Conservation (phyloP, 495 filamentous ascomycete species). For the Parachaetomium inaequale region DNA sequence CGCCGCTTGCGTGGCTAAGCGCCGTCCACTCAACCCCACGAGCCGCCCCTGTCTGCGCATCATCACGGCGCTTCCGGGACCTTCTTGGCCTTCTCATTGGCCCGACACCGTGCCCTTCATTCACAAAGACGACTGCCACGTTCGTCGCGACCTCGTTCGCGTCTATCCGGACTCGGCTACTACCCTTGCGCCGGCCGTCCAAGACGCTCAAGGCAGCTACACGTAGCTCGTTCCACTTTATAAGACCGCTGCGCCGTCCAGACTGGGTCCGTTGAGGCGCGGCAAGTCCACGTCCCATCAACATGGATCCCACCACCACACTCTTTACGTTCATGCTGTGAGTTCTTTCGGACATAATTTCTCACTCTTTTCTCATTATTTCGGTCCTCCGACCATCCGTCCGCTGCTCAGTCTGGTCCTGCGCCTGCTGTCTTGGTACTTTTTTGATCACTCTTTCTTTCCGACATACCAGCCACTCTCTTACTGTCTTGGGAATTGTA, state of each 20-base stretch:
- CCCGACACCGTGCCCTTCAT: slow-evolving; percentile 21
- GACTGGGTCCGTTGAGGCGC: neutral
- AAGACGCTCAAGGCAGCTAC: slow-evolving; percentile 4
- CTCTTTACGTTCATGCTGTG: slow-evolving; percentile 73
- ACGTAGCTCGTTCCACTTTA: slow-evolving; percentile 20
- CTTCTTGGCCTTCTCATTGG: slow-evolving; percentile 31
- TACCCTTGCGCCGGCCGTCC: slow-evolving; percentile 1
- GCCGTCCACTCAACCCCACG: slow-evolving; percentile 31
- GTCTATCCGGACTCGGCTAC: neutral
- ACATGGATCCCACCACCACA: slow-evolving; percentile 66
- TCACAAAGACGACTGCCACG: slow-evolving; percentile 14
- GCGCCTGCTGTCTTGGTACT: slow-evolving; percentile 8
- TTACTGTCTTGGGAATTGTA: slow-evolving; percentile 13
- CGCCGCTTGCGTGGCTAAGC: slow-evolving; percentile 32
- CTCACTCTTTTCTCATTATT: slow-evolving; percentile 42
- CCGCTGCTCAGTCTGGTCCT: slow-evolving; percentile 25
- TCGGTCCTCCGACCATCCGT: slow-evolving; percentile 13
- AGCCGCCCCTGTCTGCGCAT: slow-evolving; percentile 13
- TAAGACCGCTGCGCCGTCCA: slow-evolving; percentile 21
- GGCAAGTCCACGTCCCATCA: slow-evolving; percentile 23
- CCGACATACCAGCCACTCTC: neutral
- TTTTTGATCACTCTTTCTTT: slow-evolving; percentile 13
- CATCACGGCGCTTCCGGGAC: slow-evolving; percentile 37
- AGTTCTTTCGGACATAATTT: slow-evolving; percentile 41
- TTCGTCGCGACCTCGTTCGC: neutral